Conservation (phyloP, 371 early-diverging fungal species). For the Mucor saturninus region DNA sequence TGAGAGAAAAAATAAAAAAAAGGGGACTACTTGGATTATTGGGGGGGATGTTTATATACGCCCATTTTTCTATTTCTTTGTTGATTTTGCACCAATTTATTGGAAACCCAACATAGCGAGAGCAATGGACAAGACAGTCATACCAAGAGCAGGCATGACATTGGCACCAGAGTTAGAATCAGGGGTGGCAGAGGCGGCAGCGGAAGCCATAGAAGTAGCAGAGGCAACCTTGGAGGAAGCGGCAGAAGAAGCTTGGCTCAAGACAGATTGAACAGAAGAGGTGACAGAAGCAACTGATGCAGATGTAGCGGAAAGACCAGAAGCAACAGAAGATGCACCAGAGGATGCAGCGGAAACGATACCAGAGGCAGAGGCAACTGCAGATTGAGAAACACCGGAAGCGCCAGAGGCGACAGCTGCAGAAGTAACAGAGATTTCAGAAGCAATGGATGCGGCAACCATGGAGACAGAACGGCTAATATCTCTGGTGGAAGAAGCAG, state of each 20-base stretch:
- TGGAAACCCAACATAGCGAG: conserved; percentile 12
- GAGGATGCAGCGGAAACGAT: conserved; percentile 7
- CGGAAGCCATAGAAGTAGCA: not conserved
- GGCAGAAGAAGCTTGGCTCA: not conserved
- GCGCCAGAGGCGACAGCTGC: not conserved
- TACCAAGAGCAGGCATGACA: conserved; percentile 7
- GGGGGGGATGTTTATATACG: not conserved
- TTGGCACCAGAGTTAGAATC: conserved; percentile 4
- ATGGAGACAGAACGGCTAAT: no score
- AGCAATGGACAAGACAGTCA: conserved; percentile 15
- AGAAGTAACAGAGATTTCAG: not conserved
- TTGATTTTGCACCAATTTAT: not conserved
- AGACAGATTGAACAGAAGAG: conserved; percentile 5
- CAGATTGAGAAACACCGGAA: not conserved
- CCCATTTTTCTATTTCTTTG: not conserved
- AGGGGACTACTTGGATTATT: no score
- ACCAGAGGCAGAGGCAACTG: not conserved
- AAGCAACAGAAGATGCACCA: not conserved
- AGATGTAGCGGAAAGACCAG: not conserved
- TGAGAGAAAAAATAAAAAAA: not conserved
- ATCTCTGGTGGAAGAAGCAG: no score
- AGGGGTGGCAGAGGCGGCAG: conserved; percentile 6
- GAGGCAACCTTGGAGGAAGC: conserved; percentile 1
- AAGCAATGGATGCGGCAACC: no score
- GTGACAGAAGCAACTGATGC: conserved; percentile 4